A percentile compares a stretch with the other conserved stretches of the same genome.
These are phyloP conservation scores for Moricandia moricandioides DNA, from an alignment of 345 rosid genomes.

Conservation along the genomic window DNA sequence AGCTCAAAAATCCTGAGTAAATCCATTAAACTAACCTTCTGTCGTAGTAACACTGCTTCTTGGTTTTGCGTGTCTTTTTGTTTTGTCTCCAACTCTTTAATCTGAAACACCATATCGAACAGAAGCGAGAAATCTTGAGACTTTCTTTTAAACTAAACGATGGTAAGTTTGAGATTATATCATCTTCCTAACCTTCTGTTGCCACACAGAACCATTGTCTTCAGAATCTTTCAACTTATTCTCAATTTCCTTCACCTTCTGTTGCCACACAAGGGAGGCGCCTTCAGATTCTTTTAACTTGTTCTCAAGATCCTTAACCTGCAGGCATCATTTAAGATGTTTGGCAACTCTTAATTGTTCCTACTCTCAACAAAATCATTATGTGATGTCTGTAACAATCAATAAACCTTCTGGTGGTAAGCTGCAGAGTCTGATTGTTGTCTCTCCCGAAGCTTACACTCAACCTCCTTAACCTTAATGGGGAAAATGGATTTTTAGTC, in stretches of 20 bases:
- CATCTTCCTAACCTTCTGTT: constrained; percentile 49
- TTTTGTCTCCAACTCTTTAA: constrained; percentile 64
- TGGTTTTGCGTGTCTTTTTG: constrained; percentile 54
- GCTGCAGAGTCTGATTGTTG: constrained; percentile 53
- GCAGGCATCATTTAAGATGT: constrained; percentile 11
- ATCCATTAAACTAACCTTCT: constrained; percentile 38
- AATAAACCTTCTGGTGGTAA: constrained; percentile 54
- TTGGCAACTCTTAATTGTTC: neutral
- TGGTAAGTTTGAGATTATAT: neutral
- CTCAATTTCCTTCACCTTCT: constrained; percentile 64
- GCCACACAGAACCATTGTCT: constrained; percentile 43
- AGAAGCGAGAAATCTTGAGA: neutral
- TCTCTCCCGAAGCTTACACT: constrained; percentile 57
- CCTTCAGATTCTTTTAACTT: constrained; percentile 64
- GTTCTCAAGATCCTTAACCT: constrained; percentile 72
- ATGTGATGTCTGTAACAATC: neutral
- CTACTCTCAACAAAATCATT: neutral
- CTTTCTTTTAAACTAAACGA: neutral
- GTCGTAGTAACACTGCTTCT: constrained; percentile 51
- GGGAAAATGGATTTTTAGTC: constrained; percentile 21
- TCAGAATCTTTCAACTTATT: constrained; percentile 61
- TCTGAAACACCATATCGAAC: constrained; percentile 37
- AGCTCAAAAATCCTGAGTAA: neutral
- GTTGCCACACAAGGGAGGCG: constrained; percentile 45
- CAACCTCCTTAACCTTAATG: constrained; percentile 66